Percentiles rank a stretch among this genome's conserved stretches.
phyloP scores from a whole-genome alignment of 2,329 filamentous ascomycete genomes.

The Lasiodiplodia citricola region DNA sequence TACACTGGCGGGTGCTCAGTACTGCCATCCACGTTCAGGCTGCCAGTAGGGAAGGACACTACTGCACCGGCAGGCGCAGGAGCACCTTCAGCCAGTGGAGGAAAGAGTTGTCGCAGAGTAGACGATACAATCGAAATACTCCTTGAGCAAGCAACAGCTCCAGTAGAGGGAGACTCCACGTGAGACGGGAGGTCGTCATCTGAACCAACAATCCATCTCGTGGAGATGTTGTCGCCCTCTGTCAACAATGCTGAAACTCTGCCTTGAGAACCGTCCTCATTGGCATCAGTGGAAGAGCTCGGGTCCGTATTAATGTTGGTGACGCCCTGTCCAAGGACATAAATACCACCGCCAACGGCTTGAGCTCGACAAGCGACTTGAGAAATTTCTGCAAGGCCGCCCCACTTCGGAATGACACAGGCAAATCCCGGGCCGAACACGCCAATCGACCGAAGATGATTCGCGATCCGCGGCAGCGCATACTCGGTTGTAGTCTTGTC shows the following conservation, averaged over 20 bases:
- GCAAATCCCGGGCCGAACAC: slow-evolving; percentile 88
- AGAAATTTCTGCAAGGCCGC: slow-evolving; percentile 83
- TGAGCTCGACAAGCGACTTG: slow-evolving; percentile 90
- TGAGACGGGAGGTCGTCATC: slow-evolving; percentile 41
- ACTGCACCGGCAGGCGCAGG: slow-evolving; percentile 76
- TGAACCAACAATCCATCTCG: slow-evolving; percentile 59
- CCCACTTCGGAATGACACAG: slow-evolving; percentile 91
- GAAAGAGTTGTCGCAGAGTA: slow-evolving; percentile 70
- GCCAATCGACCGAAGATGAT: slow-evolving; percentile 85
- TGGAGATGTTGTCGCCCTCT: slow-evolving; percentile 62
- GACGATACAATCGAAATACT: slow-evolving; percentile 71
- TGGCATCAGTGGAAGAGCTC: slow-evolving; percentile 28
- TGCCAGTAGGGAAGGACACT: slow-evolving; percentile 66
- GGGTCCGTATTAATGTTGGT: slow-evolving; percentile 31
- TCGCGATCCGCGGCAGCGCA: slow-evolving; percentile 74
- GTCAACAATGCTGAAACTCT: slow-evolving; percentile 54
- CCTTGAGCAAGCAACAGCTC: slow-evolving; percentile 25
- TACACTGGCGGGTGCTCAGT: slow-evolving; percentile 57
- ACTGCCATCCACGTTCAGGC: slow-evolving; percentile 50
- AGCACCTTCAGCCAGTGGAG: slow-evolving; percentile 72
- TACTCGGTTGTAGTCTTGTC: slow-evolving; percentile 66
- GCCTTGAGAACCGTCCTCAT: slow-evolving; percentile 40
- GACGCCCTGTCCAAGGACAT: slow-evolving; percentile 79
- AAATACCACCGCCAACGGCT: slow-evolving; percentile 88
- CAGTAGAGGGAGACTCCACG: slow-evolving; percentile 16